These are phyloP conservation scores for Talaromyces funiculosus DNA, from an alignment of 2,329 filamentous ascomycete genomes.

Conservation along the genomic window DNA sequence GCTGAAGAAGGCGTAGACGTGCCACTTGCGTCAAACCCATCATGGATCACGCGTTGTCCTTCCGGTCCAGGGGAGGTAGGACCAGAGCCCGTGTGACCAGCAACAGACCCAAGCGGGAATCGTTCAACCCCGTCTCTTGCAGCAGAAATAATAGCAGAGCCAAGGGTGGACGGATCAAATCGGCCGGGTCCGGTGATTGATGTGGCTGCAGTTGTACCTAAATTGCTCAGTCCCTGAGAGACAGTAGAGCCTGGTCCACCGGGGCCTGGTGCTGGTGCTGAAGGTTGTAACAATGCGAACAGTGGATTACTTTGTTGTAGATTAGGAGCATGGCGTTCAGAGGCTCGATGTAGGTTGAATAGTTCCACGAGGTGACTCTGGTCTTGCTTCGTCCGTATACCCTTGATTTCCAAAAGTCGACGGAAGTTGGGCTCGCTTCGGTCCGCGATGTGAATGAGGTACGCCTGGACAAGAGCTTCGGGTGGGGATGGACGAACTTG, in stretches of 20 bases:
- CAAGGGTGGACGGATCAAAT: constrained; percentile 77
- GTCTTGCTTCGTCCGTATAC: constrained; percentile 72
- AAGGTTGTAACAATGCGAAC: constrained; percentile 45
- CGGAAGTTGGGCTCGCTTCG: constrained; percentile 90
- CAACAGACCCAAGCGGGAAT: constrained; percentile 44
- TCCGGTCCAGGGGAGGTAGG: constrained; percentile 6
- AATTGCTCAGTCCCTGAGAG: constrained; percentile 45
- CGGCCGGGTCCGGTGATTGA: constrained; percentile 46
- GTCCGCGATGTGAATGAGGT: constrained; percentile 94
- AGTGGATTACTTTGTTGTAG: constrained; percentile 66
- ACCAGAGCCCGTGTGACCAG: constrained; percentile 22
- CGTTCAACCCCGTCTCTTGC: constrained; percentile 77
- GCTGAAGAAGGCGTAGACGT: constrained; percentile 26
- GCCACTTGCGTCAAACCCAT: constrained; percentile 22
- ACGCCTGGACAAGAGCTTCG: constrained; percentile 92
- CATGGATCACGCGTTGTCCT: constrained; percentile 3
- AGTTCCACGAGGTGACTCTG: constrained; percentile 79
- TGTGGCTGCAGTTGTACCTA: constrained; percentile 38
- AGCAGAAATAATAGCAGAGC: constrained; percentile 81
- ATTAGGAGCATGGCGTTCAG: constrained; percentile 57
- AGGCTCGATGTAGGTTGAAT: constrained; percentile 77
- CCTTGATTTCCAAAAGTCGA: constrained; percentile 93
- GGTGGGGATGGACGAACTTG: constrained; percentile 88
- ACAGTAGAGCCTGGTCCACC: constrained; percentile 25
- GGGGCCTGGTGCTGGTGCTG: constrained; percentile 16